phyloP scores from a whole-genome alignment of 495 filamentous ascomycete genomes.

The Daldinia loculata region DNA sequence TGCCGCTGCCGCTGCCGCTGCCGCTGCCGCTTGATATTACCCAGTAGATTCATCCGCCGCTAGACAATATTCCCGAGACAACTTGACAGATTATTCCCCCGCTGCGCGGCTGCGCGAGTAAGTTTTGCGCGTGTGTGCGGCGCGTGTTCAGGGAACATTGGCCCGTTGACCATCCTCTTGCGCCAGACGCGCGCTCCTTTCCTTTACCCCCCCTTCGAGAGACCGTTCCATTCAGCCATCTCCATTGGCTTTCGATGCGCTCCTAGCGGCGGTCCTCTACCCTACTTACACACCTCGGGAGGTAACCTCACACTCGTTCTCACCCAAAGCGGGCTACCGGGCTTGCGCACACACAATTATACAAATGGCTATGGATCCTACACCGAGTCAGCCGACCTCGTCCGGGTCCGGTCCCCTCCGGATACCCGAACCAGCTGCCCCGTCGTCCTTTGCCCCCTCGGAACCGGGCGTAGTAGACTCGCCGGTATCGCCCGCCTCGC shows the following conservation, averaged over 20 bases:
- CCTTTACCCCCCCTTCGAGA: constrained; percentile 5
- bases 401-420: constrained; percentile 34
- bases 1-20: constrained; percentile 31
- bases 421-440: constrained; percentile 20
- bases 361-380: constrained; percentile 28
- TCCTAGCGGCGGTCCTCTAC: constrained; percentile 21
- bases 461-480: constrained; percentile 48
- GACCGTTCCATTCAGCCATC: constrained; percentile 17
- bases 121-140: constrained; percentile 17
- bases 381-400: constrained; percentile 27
- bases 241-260: constrained; percentile 41
- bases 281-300: constrained; percentile 13
- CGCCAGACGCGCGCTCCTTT: constrained; percentile 40
- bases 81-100: constrained; percentile 14
- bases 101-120: constrained; percentile 30
- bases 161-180: constrained; percentile 19
- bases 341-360: background rate
- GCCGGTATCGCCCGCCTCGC: constrained; percentile 52
- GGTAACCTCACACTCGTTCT: constrained; percentile 20
- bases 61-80: constrained; percentile 34
- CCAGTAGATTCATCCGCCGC: constrained; percentile 40
- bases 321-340: constrained; percentile 13
- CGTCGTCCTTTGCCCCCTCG: constrained; percentile 13
- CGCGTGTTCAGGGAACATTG: constrained; percentile 33
- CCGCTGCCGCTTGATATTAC: constrained; percentile 39